phyloP scores from a whole-genome alignment of 2,329 filamentous ascomycete genomes.

The Monilinia fructigena region DNA sequence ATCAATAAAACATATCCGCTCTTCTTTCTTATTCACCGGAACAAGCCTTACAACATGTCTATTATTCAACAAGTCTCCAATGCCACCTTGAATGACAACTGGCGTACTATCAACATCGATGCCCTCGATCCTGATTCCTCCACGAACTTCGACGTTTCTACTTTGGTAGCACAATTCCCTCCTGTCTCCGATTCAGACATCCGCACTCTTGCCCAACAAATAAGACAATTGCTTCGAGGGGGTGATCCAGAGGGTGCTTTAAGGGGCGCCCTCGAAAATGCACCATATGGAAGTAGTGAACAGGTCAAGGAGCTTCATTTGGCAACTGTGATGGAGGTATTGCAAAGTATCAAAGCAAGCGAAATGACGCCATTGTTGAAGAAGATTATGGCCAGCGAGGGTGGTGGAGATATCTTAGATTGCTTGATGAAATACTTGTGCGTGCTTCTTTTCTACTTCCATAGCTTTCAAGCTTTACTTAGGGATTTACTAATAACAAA shows the following conservation, averaged over 20 bases:
- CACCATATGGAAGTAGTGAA: constrained; percentile 67
- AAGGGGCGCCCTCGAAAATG: constrained; percentile 78
- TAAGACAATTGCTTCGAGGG: constrained; percentile 81
- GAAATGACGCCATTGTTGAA: constrained; percentile 90
- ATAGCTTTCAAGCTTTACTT: background rate
- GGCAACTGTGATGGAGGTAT: constrained; percentile 83
- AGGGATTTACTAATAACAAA: constrained; percentile 5
- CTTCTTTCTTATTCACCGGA: background rate
- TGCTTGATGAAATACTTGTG: constrained; percentile 98
- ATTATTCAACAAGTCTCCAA: constrained; percentile 65
- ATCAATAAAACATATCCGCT: background rate
- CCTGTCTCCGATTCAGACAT: constrained; percentile 76
- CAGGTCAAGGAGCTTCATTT: constrained; percentile 76
- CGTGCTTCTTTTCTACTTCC: constrained; percentile 41
- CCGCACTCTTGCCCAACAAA: constrained; percentile 73
- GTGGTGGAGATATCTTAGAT: constrained; percentile 82
- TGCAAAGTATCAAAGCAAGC: constrained; percentile 92
- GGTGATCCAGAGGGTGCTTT: constrained; percentile 87
- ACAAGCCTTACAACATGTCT: constrained; percentile 51
- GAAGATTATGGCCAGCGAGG: constrained; percentile 73
- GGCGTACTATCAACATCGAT: constrained; percentile 93
- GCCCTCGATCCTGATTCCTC: constrained; percentile 85
- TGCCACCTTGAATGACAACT: constrained; percentile 61
- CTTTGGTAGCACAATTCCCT: constrained; percentile 71
- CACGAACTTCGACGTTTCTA: constrained; percentile 85